A percentile compares a stretch with the other conserved stretches of the same genome.
Evolutionary conservation across 352 stramenopile species (phyloP).

Genomic region (Blastocystis sp.): DNA sequence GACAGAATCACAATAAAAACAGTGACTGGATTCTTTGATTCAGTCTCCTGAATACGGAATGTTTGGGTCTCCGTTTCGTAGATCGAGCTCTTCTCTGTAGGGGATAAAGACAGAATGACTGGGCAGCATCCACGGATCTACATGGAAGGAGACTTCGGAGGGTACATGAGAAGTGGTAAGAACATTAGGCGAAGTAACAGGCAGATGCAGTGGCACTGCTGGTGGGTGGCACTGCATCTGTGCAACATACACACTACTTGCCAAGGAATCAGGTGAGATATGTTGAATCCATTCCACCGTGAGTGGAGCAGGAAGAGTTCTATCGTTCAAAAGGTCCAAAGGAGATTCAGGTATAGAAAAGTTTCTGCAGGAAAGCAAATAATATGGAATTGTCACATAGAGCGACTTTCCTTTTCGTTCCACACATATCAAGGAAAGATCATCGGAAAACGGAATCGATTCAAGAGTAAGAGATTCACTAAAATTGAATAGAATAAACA

Average conservation of each 20-base stretch:
- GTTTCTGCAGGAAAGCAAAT: neutral
- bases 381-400: conserved; percentile 9
- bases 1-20: neutral
- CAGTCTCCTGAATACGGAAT: neutral
- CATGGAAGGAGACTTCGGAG: neutral
- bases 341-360: neutral
- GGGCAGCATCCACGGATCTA: neutral
- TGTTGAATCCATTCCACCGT: neutral
- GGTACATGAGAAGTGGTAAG: neutral
- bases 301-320: neutral
- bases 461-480: neutral
- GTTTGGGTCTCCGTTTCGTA: neutral
- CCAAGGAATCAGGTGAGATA: neutral
- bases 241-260: neutral
- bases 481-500: neutral
- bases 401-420: neutral
- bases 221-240: neutral
- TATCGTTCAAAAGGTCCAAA: neutral
- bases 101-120: neutral
- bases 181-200: neutral
- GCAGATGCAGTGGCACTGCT: neutral
- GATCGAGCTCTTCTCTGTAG: neutral
- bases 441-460: neutral
- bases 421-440: conserved; percentile 10
- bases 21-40: neutral